Conservation (phyloP, 345 rosid species). For the Eutrema heterophyllum region DNA sequence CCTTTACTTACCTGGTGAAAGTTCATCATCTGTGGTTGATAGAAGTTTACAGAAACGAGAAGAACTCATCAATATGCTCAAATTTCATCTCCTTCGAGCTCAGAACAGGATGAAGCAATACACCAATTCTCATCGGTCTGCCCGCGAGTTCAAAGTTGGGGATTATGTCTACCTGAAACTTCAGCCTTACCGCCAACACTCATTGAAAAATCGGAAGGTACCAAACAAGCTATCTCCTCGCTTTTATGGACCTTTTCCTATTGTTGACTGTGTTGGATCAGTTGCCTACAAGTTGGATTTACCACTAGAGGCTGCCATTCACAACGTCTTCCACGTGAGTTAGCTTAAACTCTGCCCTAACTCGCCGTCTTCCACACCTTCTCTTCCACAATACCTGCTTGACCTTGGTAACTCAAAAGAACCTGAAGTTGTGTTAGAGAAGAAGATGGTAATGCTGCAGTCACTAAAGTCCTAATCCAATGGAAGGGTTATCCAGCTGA, state of each 20-base stretch:
- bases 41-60: neutral
- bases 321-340: too few species aligned
- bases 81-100: neutral
- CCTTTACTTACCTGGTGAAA: too few species aligned
- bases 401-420: neutral
- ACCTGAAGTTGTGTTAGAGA: neutral
- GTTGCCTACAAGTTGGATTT: neutral
- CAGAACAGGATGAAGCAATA: neutral
- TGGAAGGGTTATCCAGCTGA: neutral
- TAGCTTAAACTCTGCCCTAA: neutral
- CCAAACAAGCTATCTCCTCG: neutral
- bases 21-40: too few species aligned
- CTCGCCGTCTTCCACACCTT: rapidly evolving
- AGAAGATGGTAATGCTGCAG: neutral
- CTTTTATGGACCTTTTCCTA: neutral
- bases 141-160: neutral
- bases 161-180: neutral
- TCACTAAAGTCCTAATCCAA: neutral
- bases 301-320: neutral
- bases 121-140: neutral
- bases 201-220: neutral
- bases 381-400: neutral
- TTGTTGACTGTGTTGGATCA: neutral
- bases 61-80: neutral
- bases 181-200: neutral